phyloP scores from a whole-genome alignment of 495 filamentous ascomycete species.

The Penicillium argentinense region DNA sequence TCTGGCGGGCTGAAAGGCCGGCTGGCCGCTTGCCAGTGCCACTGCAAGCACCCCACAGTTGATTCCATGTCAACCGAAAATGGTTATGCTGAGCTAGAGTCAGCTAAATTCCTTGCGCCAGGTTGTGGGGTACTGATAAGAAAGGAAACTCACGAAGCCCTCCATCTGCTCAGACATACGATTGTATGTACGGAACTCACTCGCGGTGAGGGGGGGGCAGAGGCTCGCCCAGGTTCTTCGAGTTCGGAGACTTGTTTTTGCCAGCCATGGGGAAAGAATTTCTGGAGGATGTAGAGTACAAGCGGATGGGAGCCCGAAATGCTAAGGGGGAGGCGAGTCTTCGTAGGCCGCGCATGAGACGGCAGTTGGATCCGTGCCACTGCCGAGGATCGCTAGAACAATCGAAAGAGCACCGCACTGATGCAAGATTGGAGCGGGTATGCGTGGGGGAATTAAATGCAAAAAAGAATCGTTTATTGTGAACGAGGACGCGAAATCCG shows the following conservation, averaged over 20 bases:
- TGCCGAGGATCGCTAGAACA: slow-evolving; percentile 12
- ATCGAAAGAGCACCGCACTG: too few relatives aligned
- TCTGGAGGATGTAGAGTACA: background rate
- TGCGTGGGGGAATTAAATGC: background rate
- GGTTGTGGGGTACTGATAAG: background rate
- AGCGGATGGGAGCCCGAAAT: slow-evolving; percentile 2
- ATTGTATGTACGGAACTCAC: slow-evolving; percentile 67
- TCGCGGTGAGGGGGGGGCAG: slow-evolving; percentile 47
- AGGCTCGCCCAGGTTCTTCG: slow-evolving; percentile 1
- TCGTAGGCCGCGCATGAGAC: slow-evolving; percentile 18
- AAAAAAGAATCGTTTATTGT: too few relatives aligned
- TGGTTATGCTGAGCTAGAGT: slow-evolving; percentile 60
- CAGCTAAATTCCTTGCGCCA: background rate
- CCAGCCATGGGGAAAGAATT: slow-evolving; percentile 1
- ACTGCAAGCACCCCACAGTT: slow-evolving; percentile 64
- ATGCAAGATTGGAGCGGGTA: too few relatives aligned
- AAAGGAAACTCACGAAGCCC: slow-evolving; percentile 53
- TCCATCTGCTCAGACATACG: slow-evolving; percentile 78
- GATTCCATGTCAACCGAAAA: slow-evolving; percentile 72
- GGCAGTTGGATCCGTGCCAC: slow-evolving; percentile 15
- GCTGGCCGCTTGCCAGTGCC: slow-evolving; percentile 50
- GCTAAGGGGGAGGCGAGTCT: slow-evolving; percentile 7
- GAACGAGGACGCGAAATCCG: slow-evolving; percentile 4
- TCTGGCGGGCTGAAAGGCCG: slow-evolving; percentile 60
- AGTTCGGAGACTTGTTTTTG: slow-evolving; percentile 3